phyloP scores from a whole-genome alignment of 2,329 filamentous ascomycete genomes.

The Alternaria sp. region DNA sequence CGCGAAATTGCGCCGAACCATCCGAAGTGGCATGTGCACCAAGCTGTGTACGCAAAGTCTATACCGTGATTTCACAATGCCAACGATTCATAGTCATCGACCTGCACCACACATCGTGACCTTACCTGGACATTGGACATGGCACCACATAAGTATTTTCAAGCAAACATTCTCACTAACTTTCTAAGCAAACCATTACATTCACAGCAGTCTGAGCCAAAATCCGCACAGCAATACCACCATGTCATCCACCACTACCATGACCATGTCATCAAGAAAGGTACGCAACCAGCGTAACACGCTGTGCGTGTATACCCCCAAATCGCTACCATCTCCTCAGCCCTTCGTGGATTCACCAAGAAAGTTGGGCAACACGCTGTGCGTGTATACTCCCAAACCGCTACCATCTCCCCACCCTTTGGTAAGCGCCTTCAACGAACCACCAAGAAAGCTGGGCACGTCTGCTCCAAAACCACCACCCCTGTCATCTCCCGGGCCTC shows the following conservation, averaged over 20 bases:
- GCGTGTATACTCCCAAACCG: neutral
- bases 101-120: neutral
- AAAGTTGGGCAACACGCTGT: neutral
- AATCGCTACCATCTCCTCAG: neutral
- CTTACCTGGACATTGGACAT: neutral
- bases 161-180: neutral
- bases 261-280: neutral
- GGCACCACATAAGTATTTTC: neutral
- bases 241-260: neutral
- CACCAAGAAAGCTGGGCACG: neutral
- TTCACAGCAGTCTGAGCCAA: neutral
- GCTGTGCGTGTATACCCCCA: neutral
- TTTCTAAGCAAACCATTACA: neutral
- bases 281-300: neutral
- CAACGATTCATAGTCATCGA: neutral
- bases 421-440: neutral
- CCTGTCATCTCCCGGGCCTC: neutral
- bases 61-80: neutral
- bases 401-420: neutral
- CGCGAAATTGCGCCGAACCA: neutral
- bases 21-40: neutral
- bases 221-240: neutral
- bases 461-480: neutral
- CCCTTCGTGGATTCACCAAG: neutral
- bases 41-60: neutral